Evolutionary conservation across 2,329 filamentous ascomycete genomes (phyloP).

Genomic region (Diaporthe eres): DNA sequence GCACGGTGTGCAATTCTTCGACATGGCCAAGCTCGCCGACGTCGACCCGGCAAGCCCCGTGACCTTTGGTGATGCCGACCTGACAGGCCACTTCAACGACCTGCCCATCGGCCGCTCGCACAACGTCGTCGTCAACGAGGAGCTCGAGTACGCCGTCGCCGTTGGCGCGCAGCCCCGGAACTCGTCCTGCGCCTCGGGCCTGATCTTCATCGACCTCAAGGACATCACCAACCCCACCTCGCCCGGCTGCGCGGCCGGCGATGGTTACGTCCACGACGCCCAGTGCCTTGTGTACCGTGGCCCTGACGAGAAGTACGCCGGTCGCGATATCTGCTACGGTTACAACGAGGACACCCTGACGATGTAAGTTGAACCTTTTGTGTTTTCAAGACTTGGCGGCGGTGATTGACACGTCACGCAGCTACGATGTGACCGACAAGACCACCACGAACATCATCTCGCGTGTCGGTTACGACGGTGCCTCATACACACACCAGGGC

Average conservation of each 20-base stretch:
- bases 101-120: slow-evolving; percentile 59
- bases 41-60: slow-evolving; percentile 57
- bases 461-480: slow-evolving; percentile 68
- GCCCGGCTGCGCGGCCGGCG: slow-evolving; percentile 66
- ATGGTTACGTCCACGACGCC: slow-evolving; percentile 74
- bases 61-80: slow-evolving; percentile 52
- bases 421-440: slow-evolving; percentile 67
- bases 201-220: slow-evolving; percentile 72
- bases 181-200: slow-evolving; percentile 63
- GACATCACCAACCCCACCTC: slow-evolving; percentile 66
- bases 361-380: slow-evolving; percentile 49
- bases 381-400: background rate
- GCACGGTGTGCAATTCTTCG: slow-evolving; percentile 75
- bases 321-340: slow-evolving; percentile 68
- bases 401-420: slow-evolving; percentile 41
- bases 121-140: slow-evolving; percentile 67
- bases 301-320: slow-evolving; percentile 62
- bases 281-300: slow-evolving; percentile 70
- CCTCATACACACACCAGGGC: slow-evolving; percentile 71
- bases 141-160: slow-evolving; percentile 62
- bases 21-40: slow-evolving; percentile 68
- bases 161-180: slow-evolving; percentile 56
- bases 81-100: slow-evolving; percentile 54
- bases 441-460: slow-evolving; percentile 62
- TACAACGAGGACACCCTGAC: slow-evolving; percentile 67